phyloP scores from a whole-genome alignment of 2,329 filamentous ascomycete species.

The Pseudonectria buxi region DNA sequence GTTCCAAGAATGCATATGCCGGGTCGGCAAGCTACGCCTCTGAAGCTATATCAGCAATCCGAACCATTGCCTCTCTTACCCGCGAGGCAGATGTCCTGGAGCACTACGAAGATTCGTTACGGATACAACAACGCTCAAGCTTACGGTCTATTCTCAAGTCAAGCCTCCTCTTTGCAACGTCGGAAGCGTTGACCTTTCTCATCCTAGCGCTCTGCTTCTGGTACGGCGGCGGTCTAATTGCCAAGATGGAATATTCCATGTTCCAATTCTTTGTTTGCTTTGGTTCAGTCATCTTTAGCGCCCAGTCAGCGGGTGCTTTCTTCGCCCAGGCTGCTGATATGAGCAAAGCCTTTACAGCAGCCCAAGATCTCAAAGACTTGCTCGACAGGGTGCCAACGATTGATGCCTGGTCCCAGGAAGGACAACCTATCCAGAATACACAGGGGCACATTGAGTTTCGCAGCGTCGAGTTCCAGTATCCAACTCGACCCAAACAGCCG shows the following conservation, averaged over 20 bases:
- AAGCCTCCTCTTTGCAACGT: slow-evolving; percentile 2
- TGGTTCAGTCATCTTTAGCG: slow-evolving; percentile 40
- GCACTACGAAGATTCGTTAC: slow-evolving; percentile 1
- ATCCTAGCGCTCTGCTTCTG: slow-evolving; percentile 9
- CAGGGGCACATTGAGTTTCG: slow-evolving; percentile 59
- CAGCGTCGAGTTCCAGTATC: slow-evolving; percentile 60
- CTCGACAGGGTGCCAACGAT: slow-evolving; percentile 72
- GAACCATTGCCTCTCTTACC: slow-evolving; percentile 12
- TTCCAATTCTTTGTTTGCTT: slow-evolving; percentile 15
- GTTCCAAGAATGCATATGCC: background rate
- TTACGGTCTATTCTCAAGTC: slow-evolving; percentile 3
- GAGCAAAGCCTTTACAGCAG: slow-evolving; percentile 76
- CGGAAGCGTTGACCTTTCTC: slow-evolving; percentile 5
- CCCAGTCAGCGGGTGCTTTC: slow-evolving; percentile 76
- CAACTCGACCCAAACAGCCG: slow-evolving; percentile 57
- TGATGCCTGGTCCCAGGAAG: slow-evolving; percentile 66
- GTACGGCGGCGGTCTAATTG: slow-evolving; percentile 10
- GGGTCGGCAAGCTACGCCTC: slow-evolving; percentile 6
- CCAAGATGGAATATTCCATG: slow-evolving; percentile 7
- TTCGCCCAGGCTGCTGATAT: slow-evolving; percentile 85
- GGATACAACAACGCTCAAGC: background rate
- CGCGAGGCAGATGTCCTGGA: slow-evolving; percentile 1
- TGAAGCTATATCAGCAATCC: slow-evolving; percentile 8
- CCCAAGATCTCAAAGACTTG: slow-evolving; percentile 66
- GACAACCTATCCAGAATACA: slow-evolving; percentile 52